Base-by-base conservation (phyloP, 1,284 basidiomycete genomes). In the Meira nashicola region DNA sequence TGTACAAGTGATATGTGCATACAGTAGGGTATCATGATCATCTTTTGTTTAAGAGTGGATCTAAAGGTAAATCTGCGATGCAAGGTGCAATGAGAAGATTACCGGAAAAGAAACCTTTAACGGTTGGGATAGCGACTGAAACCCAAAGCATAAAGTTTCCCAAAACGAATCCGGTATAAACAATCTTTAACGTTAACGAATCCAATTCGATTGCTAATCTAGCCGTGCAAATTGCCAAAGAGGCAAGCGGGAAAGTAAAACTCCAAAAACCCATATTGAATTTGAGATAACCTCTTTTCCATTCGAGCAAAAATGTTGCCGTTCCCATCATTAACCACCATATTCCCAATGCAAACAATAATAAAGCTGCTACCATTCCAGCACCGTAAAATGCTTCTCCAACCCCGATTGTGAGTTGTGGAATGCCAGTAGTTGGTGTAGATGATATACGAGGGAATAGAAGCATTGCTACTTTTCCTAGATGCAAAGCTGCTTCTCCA, bases 301-400 rank as follows among this genome's bases (percentile, higher is more conserved):
- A 33, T 55, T 74, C 68, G 6, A 67, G 58, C 5, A 69, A 23
- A 41, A 74, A 56, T 15, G 67, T 74, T 10, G 62, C 57, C 0
- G 67, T 23, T 15, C 62, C 72, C n/a, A 74, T 59, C 25, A 59
- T 43, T 4, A 63, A 41, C 70, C 70, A 74, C 71, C 68, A 73
- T 2, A 67, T 57, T 1, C 72, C 72, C 2, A 73, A 55, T 2
- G 66, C 72, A 44, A 62, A 70, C 11, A 74, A 66, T 1, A 72
- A 47, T 47, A 74, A 64, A 1, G 68, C 72, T 4, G 60, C 63
- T 23, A 73, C 50, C 5, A 74, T 56, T 2, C 71, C 68, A 17
- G 68, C 69, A 1, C 65, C 72, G 57, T 68, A 71, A n/a, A 74
- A 54, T 5, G 68, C 72, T 38, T 69, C 55, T 0, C 64, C 71